A percentile compares a stretch with the other conserved stretches of the same genome.
Evolutionary conservation across 768 basidiomycete genomes (phyloP).

Genomic region (Mycena alexandri): DNA sequence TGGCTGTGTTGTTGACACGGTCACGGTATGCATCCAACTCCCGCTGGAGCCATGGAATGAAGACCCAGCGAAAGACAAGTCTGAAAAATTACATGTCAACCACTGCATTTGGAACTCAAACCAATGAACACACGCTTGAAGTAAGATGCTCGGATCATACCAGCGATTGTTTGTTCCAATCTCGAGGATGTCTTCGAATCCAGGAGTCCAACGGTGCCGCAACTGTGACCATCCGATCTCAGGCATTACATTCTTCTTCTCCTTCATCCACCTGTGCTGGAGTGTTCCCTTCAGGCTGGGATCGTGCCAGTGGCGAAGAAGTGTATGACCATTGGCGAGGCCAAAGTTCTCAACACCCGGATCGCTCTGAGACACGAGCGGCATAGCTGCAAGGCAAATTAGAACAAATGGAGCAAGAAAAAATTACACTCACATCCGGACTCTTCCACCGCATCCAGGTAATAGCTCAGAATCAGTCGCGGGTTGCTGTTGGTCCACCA

Average conservation of each 20-base stretch:
- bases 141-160: slow-evolving; percentile 44
- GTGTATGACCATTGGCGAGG: slow-evolving; percentile 54
- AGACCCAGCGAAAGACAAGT: no score
- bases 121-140: slow-evolving; percentile 41
- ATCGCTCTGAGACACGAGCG: slow-evolving; percentile 53
- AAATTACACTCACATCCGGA: slow-evolving; percentile 29
- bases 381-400: slow-evolving; percentile 40
- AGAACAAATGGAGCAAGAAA: neutral
- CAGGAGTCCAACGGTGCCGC: slow-evolving; percentile 47
- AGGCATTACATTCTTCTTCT: slow-evolving; percentile 52
- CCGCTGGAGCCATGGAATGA: no score
- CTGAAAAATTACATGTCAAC: no score
- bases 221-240: slow-evolving; percentile 56
- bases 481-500: slow-evolving; percentile 52
- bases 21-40: no score
- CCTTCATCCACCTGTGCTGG: slow-evolving; percentile 52
- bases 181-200: slow-evolving; percentile 53
- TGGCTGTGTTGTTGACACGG: no score
- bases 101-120: no score
- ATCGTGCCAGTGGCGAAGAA: slow-evolving; percentile 50
- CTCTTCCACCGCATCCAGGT: slow-evolving; percentile 39
- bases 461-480: slow-evolving; percentile 43
- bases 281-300: slow-evolving; percentile 46
- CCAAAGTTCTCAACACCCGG: slow-evolving; percentile 51
- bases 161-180: slow-evolving; percentile 43